Evolutionary conservation across 2,329 filamentous ascomycete genomes (phyloP), one percentile per base, ranked within the genome.

Genomic region (Nemania diffusa): DNA sequence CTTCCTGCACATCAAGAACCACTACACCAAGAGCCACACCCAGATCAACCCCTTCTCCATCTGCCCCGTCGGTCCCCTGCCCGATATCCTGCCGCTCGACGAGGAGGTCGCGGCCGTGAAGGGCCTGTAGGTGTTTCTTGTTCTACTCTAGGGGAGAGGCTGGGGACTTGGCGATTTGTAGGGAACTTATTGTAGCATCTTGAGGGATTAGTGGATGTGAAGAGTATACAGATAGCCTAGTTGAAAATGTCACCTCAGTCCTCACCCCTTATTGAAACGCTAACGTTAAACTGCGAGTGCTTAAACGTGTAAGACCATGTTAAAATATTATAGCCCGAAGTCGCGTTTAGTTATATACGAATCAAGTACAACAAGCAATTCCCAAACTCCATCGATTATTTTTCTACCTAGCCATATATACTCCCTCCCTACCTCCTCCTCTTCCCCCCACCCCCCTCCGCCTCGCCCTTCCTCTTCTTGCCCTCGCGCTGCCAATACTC

Each of bases 401-500:
- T 40, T 40, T 24, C 20, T 24, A 3, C 20, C 44, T n/a, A 1
- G 8, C 27, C 29, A 34, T 6, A 32, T 20, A 37, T 46, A 9
- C 7, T 22, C 13, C 6, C 8, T 52, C 20, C 42, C 63, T 71
- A 72, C 26, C 17, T 69, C 24, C 70, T 68, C 62, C 80, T 77
- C 77, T 82, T 82, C 7, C 73, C 75, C 0, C 80, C 79, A 7
- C 78, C 78, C 5, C 78, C 81, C 1, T 79, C 80, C 5, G 81
- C 80, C 1, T 37, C 29, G 3, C 15, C 27, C 27, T 80, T 82
- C 70, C 87, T 80, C 82, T 89, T 89, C 83, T 91, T 92, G 9
- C 96, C 96, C 81, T 99, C 97, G 75, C 90, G 90, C 74, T 89
- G 85, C 96, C 96, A 99, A 78, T 90, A 99, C 74, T 97, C 94